phyloP scores from a whole-genome alignment of 2,329 filamentous ascomycete genomes.

The Beauveria rudraprayagi region DNA sequence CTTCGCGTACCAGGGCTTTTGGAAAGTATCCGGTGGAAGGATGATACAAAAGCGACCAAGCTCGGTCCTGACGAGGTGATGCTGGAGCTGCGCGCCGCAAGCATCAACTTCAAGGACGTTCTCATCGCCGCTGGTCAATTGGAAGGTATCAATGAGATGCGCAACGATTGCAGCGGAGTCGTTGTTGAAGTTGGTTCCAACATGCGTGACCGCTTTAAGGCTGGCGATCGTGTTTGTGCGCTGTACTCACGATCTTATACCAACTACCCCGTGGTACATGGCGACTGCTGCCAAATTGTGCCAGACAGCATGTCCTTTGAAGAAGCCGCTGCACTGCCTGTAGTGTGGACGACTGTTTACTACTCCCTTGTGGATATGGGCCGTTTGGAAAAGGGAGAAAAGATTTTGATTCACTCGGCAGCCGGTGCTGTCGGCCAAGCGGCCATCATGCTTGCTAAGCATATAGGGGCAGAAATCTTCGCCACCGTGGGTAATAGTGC shows the following conservation, averaged over 20 bases:
- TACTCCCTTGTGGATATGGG: slow-evolving; percentile 14
- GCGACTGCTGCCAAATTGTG: slow-evolving; percentile 9
- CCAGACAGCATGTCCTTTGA: slow-evolving; percentile 12
- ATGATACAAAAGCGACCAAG: slow-evolving; percentile 11
- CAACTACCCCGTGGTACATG: slow-evolving; percentile 14
- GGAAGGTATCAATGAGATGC: slow-evolving; percentile 20
- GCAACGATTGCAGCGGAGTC: slow-evolving; percentile 26
- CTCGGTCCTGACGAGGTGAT: slow-evolving; percentile 14
- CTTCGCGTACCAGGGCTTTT: slow-evolving; percentile 14
- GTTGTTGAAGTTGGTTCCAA: slow-evolving; percentile 22
- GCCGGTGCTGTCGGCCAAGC: slow-evolving; percentile 24
- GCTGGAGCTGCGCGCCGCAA: slow-evolving; percentile 16
- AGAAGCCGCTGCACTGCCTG: slow-evolving; percentile 14
- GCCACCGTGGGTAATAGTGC: slow-evolving; percentile 20
- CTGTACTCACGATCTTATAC: slow-evolving; percentile 13
- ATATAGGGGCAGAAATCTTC: slow-evolving; percentile 20
- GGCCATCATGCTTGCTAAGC: slow-evolving; percentile 21
- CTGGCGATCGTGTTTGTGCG: slow-evolving; percentile 20
- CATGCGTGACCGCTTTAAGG: slow-evolving; percentile 16
- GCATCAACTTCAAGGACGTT: slow-evolving; percentile 30
- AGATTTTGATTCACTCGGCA: slow-evolving; percentile 27
- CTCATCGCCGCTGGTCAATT: slow-evolving; percentile 27
- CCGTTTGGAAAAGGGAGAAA: slow-evolving; percentile 24
- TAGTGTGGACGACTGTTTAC: slow-evolving; percentile 12
- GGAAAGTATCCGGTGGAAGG: slow-evolving; percentile 15